A percentile compares a stretch with the other conserved stretches of the same genome.
Conservation (phyloP, 805 yeast species). For the Martiniozyma abietophila region DNA sequence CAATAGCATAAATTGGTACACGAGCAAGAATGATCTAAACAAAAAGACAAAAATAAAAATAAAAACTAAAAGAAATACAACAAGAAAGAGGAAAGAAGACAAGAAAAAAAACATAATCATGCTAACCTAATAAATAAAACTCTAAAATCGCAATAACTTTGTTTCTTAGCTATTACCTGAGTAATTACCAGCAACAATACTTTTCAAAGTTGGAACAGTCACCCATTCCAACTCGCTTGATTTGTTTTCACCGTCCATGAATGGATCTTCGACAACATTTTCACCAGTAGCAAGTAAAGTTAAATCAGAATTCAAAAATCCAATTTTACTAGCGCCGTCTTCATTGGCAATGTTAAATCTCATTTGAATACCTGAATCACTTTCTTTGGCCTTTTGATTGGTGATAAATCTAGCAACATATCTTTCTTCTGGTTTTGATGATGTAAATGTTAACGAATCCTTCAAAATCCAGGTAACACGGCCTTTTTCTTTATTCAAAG, state of each 20-base stretch:
- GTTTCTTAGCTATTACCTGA: slow-evolving; percentile 27
- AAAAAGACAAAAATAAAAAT: slow-evolving; percentile 2
- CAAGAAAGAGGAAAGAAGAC: not conserved
- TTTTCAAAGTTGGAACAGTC: slow-evolving; percentile 36
- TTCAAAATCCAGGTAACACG: slow-evolving; percentile 79
- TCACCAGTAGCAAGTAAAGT: slow-evolving; percentile 20
- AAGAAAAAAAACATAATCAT: not conserved
- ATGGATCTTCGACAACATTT: slow-evolving; percentile 26
- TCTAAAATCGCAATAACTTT: not conserved
- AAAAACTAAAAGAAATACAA: not conserved
- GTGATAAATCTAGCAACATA: slow-evolving; percentile 84
- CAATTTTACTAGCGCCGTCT: slow-evolving; percentile 36
- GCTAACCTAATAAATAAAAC: not conserved
- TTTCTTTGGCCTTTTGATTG: slow-evolving; percentile 59
- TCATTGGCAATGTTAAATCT: slow-evolving; percentile 43
- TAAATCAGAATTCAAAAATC: slow-evolving; percentile 32
- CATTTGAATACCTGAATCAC: slow-evolving; percentile 63
- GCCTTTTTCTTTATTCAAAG: slow-evolving; percentile 76
- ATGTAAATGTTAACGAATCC: slow-evolving; percentile 30
- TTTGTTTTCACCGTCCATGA: slow-evolving; percentile 20
- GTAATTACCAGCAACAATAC: slow-evolving; percentile 42
- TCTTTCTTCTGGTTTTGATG: slow-evolving; percentile 42
- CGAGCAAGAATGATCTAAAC: no score
- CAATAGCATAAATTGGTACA: no score
- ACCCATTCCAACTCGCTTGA: slow-evolving; percentile 20